Percentiles rank a stretch among this genome's conserved stretches.
These are phyloP conservation scores for Tilletiaria anomala DNA, from an alignment of 1,284 basidiomycete species.

Conservation along the genomic window DNA sequence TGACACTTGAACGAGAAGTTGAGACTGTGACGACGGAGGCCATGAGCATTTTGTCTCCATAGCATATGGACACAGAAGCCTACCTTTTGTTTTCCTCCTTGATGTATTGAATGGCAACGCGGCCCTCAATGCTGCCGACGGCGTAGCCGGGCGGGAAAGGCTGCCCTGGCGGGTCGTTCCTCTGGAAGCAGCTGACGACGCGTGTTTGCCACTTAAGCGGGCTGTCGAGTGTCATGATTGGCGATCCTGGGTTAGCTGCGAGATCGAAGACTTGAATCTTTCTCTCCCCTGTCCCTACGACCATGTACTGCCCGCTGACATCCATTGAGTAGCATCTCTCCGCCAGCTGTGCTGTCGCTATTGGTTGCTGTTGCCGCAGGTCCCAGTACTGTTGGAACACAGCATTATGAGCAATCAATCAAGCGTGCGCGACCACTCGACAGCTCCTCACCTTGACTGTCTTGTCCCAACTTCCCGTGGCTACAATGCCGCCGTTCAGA, in stretches of 20 bases:
- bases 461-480: constrained; percentile 84
- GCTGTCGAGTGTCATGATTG: constrained; percentile 40
- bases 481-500: constrained; percentile 54
- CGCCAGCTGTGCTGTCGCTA: constrained; percentile 63
- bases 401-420: not conserved
- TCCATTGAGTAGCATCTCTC: constrained; percentile 79
- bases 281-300: constrained; percentile 78
- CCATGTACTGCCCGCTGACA: constrained; percentile 68
- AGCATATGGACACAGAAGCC: too few relatives aligned
- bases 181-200: constrained; percentile 70
- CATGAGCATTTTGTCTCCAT: not conserved
- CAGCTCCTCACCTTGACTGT: constrained; percentile 55
- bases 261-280: constrained; percentile 74
- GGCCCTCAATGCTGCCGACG: constrained; percentile 83
- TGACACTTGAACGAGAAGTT: constrained; percentile 71
- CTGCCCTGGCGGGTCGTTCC: constrained; percentile 44
- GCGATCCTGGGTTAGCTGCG: constrained; percentile 52
- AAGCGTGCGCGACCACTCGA: too few relatives aligned
- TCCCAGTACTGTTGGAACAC: constrained; percentile 97
- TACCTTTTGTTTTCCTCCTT: constrained; percentile 9
- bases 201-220: constrained; percentile 78
- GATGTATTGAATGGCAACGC: constrained; percentile 84
- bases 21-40: not conserved
- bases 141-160: constrained; percentile 44
- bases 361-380: constrained; percentile 55